These are phyloP conservation scores for Castanea crenata DNA, from an alignment of 306 rosid genomes.

Conservation along the genomic window DNA sequence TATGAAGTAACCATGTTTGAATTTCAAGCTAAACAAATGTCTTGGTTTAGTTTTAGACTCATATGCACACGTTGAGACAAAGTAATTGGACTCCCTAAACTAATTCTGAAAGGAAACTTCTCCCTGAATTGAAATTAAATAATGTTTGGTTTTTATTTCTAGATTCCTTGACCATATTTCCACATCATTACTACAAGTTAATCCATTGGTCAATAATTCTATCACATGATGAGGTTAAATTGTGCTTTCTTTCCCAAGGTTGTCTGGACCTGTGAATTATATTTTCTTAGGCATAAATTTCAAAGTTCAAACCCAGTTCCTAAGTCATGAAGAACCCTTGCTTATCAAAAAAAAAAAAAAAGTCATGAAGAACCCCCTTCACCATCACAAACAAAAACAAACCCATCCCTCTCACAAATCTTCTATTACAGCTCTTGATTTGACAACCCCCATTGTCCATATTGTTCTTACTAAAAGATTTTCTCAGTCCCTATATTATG, in stretches of 20 bases:
- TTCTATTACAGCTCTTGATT: slow-evolving; percentile 27
- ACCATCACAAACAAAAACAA: slow-evolving; percentile 29
- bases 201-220: slow-evolving; percentile 32
- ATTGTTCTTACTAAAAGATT: slow-evolving; percentile 22
- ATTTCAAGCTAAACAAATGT: not conserved
- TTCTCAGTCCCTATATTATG: slow-evolving; percentile 56
- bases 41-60: not conserved
- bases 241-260: slow-evolving; percentile 38
- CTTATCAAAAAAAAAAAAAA: not conserved
- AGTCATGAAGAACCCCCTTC: slow-evolving; percentile 30
- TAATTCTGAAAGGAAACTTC: not conserved
- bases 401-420: slow-evolving; percentile 41
- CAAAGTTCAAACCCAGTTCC: slow-evolving; percentile 9
- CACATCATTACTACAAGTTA: slow-evolving; percentile 8
- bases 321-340: slow-evolving; percentile 28
- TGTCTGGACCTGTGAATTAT: slow-evolving; percentile 50
- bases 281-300: slow-evolving; percentile 15
- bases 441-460: slow-evolving; percentile 22
- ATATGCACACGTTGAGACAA: not conserved
- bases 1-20: not conserved
- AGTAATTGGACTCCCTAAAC: not conserved
- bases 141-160: not conserved
- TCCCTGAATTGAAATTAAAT: not conserved
- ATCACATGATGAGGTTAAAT: slow-evolving; percentile 29
- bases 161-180: slow-evolving; percentile 1